A percentile compares a stretch with the other conserved stretches of the same genome.
Conservation (phyloP, 164 flowering plant species). For the Aristolochia fimbriata region DNA sequence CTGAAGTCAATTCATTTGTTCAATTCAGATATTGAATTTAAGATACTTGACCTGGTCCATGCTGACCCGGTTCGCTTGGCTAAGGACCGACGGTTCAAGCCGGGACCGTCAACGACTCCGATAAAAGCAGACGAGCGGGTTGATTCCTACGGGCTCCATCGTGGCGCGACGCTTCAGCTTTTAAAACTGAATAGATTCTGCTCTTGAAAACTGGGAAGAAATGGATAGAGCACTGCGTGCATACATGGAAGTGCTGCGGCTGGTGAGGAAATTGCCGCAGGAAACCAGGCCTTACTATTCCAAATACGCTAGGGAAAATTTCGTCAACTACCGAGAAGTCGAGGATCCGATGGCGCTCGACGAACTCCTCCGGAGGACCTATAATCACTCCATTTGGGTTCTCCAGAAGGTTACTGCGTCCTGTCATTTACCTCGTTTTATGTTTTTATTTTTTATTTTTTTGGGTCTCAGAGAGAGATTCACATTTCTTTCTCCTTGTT, state of each 20-base stretch:
- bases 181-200: too few species aligned
- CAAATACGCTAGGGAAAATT: slow-evolving; percentile 68
- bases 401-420: slow-evolving; percentile 42
- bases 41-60: too few species aligned
- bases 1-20: too few species aligned
- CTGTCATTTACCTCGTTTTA: not conserved
- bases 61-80: too few species aligned
- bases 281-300: slow-evolving; percentile 71
- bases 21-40: too few species aligned
- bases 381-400: slow-evolving; percentile 60
- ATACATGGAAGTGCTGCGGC: slow-evolving; percentile 54
- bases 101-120: too few species aligned
- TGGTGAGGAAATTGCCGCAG: slow-evolving; percentile 51
- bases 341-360: slow-evolving; percentile 39
- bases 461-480: not conserved
- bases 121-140: too few species aligned
- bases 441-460: not conserved
- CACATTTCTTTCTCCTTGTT: slow-evolving; percentile 1
- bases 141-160: too few species aligned
- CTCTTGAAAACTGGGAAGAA: not conserved
- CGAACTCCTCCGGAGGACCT: slow-evolving; percentile 51
- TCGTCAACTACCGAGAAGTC: slow-evolving; percentile 69
- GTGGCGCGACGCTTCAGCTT: too few species aligned
- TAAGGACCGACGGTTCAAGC: too few species aligned
- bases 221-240: slow-evolving; percentile 52